A percentile compares a stretch with the other conserved stretches of the same genome.
Conservation (phyloP, 495 filamentous ascomycete species). For the Penicillium odoratum region DNA sequence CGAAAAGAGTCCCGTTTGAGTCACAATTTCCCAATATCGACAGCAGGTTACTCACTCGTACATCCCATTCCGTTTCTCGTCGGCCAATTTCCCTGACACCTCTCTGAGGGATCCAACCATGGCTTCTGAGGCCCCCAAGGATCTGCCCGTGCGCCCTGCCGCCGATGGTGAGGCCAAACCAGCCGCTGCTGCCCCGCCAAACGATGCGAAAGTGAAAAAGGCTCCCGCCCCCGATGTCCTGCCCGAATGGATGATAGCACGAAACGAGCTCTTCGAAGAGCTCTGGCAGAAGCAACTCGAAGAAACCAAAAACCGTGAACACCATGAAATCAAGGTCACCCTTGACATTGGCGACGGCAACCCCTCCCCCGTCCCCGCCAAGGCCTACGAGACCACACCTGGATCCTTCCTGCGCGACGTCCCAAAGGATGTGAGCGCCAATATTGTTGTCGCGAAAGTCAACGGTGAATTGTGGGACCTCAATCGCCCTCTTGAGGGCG, state of each 20-base stretch:
- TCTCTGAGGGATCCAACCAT: constrained; percentile 25
- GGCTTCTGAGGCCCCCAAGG: constrained; percentile 43
- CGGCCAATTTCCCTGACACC: constrained; percentile 20
- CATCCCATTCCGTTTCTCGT: constrained; percentile 11
- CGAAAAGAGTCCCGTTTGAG: constrained; percentile 13
- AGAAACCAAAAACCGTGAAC: constrained; percentile 54
- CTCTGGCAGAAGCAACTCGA: constrained; percentile 80
- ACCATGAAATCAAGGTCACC: constrained; percentile 51
- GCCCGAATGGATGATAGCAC: constrained; percentile 77
- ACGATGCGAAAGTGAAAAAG: constrained; percentile 29
- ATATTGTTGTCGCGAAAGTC: constrained; percentile 74
- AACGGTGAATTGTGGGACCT: constrained; percentile 90
- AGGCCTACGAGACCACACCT: constrained; percentile 55
- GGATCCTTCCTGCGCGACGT: constrained; percentile 53
- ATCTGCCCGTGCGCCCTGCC: constrained; percentile 42
- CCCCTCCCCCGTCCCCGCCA: constrained; percentile 43
- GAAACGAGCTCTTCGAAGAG: constrained; percentile 83
- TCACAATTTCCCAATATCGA: constrained; percentile 16
- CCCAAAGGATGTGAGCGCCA: constrained; percentile 51
- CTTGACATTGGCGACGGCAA: constrained; percentile 50
- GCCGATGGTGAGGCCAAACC: constrained; percentile 31
- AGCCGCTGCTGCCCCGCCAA: constrained; percentile 33
- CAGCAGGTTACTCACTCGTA: background rate
- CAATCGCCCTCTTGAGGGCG: constrained; percentile 76
- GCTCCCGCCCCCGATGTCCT: constrained; percentile 46